Evolutionary conservation across 2,329 filamentous ascomycete species (phyloP).

Genomic region (Aspergillus brasiliensis): DNA sequence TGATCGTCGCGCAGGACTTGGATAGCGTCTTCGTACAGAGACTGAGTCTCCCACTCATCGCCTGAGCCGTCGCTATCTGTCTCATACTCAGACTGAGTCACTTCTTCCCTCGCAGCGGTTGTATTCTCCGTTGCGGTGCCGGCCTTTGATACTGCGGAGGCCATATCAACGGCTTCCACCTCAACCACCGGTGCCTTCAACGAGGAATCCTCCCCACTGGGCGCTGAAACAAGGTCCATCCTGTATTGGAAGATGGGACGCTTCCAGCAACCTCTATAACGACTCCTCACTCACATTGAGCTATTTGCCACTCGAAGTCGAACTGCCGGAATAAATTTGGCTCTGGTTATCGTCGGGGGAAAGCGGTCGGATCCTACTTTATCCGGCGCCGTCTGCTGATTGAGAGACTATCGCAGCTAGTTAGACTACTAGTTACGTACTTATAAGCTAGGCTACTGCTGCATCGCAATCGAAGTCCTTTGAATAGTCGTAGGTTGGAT

Average conservation of each 20-base stretch:
- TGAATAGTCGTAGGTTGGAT: background rate
- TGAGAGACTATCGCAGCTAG: constrained; percentile 2
- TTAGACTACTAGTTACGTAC: background rate
- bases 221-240: constrained; percentile 44
- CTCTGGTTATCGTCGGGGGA: constrained; percentile 26
- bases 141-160: constrained; percentile 18
- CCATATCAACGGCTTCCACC: constrained; percentile 37
- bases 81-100: constrained; percentile 38
- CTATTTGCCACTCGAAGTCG: constrained; percentile 29
- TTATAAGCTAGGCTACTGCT: background rate
- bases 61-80: constrained; percentile 38
- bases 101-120: constrained; percentile 32
- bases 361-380: constrained; percentile 31
- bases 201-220: constrained; percentile 34
- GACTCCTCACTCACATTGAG: constrained; percentile 34
- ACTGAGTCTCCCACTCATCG: constrained; percentile 63
- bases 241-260: constrained; percentile 34
- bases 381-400: constrained; percentile 30
- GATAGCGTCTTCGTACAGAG: constrained; percentile 64
- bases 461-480: background rate
- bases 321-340: constrained; percentile 29
- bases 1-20: constrained; percentile 59
- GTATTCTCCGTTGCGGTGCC: constrained; percentile 28
- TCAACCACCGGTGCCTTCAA: constrained; percentile 40
- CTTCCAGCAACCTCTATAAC: constrained; percentile 36